A percentile compares a stretch with the other conserved stretches of the same genome.
Evolutionary conservation across 345 rosid genomes (phyloP).

Genomic region (Acer saccharum): DNA sequence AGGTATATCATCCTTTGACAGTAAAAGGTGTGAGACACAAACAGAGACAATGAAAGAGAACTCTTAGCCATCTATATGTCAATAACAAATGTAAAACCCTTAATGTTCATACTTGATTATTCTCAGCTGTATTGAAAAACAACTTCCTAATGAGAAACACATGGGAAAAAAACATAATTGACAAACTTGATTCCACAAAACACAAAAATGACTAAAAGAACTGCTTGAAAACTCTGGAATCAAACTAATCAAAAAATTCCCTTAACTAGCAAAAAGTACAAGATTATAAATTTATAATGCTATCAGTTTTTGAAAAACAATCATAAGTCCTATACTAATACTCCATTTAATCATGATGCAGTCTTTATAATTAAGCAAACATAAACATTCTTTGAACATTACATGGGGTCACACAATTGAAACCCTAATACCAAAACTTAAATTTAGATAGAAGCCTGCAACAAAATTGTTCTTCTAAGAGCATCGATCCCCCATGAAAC

Average conservation of each 20-base stretch:
- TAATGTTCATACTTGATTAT: neutral
- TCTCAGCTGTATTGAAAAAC: neutral
- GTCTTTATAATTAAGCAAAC: neutral
- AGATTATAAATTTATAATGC: neutral
- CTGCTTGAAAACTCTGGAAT: too few species aligned
- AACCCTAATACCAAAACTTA: neutral
- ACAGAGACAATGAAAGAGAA: neutral
- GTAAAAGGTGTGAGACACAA: neutral
- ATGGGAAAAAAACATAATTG: too few species aligned
- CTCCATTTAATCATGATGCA: neutral
- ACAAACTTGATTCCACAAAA: neutral
- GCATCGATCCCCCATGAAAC: neutral
- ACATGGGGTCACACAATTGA: neutral
- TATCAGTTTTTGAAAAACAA: neutral
- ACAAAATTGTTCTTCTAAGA: neutral
- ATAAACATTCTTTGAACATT: neutral
- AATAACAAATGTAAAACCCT: neutral
- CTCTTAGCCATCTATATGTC: neutral
- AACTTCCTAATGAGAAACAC: neutral
- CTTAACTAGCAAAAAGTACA: neutral
- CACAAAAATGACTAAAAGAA: neutral
- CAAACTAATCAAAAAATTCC: neutral
- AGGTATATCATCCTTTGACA: too few species aligned
- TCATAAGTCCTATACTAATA: neutral
- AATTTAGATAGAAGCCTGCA: neutral